Conservation (phyloP, 2,329 filamentous ascomycete species). For the Pyricularia pennisetigena region DNA sequence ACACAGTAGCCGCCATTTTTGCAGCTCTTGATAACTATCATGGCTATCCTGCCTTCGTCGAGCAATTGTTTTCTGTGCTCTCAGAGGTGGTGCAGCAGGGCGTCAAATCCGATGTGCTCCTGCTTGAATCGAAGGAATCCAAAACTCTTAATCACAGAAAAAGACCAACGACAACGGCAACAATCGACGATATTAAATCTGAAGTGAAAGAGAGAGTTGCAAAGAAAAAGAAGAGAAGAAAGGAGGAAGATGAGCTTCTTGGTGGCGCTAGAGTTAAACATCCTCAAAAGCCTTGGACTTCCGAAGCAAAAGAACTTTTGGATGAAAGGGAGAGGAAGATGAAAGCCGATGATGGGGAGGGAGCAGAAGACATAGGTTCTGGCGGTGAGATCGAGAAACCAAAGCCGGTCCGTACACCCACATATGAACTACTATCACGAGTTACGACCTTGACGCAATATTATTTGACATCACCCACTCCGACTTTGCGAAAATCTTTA, state of each 20-base stretch:
- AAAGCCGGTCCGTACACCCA: conserved; percentile 60
- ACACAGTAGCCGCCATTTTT: conserved; percentile 85
- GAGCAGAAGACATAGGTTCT: conserved; percentile 23
- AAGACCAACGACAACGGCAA: conserved; percentile 17
- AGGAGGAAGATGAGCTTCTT: conserved; percentile 20
- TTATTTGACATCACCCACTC: conserved; percentile 78
- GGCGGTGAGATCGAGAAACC: conserved; percentile 24
- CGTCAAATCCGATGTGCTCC: conserved; percentile 44
- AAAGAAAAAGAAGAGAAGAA: conserved; percentile 28
- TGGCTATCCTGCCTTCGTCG: conserved; percentile 79
- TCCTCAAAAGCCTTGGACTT: conserved; percentile 24
- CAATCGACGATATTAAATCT: conserved; percentile 29
- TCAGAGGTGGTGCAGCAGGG: conserved; percentile 78
- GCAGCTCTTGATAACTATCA: conserved; percentile 91
- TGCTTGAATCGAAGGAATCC: conserved; percentile 30
- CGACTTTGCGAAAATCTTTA: conserved; percentile 67
- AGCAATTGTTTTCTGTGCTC: conserved; percentile 74
- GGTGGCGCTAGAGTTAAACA: conserved; percentile 15
- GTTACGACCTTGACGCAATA: conserved; percentile 81
- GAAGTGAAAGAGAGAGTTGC: conserved; percentile 54
- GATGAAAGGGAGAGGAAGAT: conserved; percentile 24
- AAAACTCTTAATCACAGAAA: conserved; percentile 32
- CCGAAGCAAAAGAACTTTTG: conserved; percentile 16
- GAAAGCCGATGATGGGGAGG: conserved; percentile 18
- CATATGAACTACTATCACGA: conserved; percentile 70